Conservation (phyloP, 345 rosid genomes). For the Viola odorata region DNA sequence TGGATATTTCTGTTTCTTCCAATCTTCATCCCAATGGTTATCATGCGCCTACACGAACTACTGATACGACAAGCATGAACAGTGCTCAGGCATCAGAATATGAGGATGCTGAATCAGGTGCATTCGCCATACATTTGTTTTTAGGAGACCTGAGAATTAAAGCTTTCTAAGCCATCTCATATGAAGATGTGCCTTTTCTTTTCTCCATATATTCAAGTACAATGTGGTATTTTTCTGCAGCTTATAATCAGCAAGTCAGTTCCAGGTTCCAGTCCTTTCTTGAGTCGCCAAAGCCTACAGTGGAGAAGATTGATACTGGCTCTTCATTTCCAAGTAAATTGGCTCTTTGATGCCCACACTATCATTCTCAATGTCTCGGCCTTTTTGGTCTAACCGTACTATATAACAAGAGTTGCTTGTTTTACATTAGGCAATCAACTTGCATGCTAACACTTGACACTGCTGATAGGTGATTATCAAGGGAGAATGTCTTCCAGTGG, state of each 20-base stretch:
- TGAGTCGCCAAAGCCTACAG: constrained; percentile 36
- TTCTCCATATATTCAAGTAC: constrained; percentile 9
- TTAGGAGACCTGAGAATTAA: constrained; percentile 1
- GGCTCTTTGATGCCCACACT: too few relatives aligned
- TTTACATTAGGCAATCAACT: neutral
- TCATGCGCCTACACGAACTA: constrained; percentile 47
- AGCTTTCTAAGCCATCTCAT: constrained; percentile 3
- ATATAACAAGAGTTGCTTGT: too few relatives aligned
- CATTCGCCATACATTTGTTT: constrained; percentile 12
- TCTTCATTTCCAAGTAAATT: constrained; percentile 42
- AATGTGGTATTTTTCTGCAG: constrained; percentile 36
- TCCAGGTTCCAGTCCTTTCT: constrained; percentile 44
- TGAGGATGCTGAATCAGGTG: constrained; percentile 92
- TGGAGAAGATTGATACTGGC: constrained; percentile 38
- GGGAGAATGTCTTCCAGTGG: constrained; percentile 37
- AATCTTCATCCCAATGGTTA: constrained; percentile 37
- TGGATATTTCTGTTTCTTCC: constrained; percentile 52
- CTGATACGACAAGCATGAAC: constrained; percentile 56
- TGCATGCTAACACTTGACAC: constrained; percentile 12
- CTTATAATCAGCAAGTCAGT: constrained; percentile 54
- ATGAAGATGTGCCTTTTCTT: constrained; percentile 12
- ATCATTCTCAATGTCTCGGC: neutral
- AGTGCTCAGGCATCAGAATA: constrained; percentile 61
- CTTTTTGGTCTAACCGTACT: constrained; percentile 2
- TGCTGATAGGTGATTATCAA: constrained; percentile 45